These are phyloP conservation scores for Begonia peltatifolia DNA, from an alignment of 306 rosid species.

Conservation along the genomic window DNA sequence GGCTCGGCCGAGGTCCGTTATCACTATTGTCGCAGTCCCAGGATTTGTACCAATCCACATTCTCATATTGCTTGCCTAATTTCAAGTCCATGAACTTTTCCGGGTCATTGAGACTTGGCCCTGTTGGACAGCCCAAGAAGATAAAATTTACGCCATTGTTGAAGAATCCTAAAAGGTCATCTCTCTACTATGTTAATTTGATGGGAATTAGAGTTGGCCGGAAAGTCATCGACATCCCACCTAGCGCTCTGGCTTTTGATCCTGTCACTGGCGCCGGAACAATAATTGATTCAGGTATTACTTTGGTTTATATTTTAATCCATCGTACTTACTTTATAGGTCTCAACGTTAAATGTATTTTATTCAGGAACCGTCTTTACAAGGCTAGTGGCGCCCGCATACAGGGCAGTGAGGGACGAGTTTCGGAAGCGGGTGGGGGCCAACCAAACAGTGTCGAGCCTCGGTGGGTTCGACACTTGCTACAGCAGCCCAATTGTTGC, in stretches of 20 bases:
- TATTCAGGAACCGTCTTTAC: constrained; percentile 74
- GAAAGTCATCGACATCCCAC: constrained; percentile 61
- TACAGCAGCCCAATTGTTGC: constrained; percentile 42
- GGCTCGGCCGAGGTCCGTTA: constrained; percentile 86
- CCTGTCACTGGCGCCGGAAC: constrained; percentile 81
- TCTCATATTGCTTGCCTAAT: constrained; percentile 89
- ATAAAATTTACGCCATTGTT: constrained; percentile 77
- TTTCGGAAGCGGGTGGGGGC: constrained; percentile 42
- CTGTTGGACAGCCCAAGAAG: constrained; percentile 62
- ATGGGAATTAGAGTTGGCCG: constrained; percentile 60
- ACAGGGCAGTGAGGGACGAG: constrained; percentile 52
- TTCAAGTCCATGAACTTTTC: constrained; percentile 55
- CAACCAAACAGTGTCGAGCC: constrained; percentile 23
- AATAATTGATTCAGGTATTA: constrained; percentile 71
- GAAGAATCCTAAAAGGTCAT: constrained; percentile 69
- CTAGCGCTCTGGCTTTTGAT: constrained; percentile 58
- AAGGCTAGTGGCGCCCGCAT: constrained; percentile 60
- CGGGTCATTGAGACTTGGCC: constrained; percentile 85
- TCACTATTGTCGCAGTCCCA: constrained; percentile 68
- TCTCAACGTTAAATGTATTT: neutral
- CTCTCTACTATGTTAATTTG: constrained; percentile 69
- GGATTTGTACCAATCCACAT: constrained; percentile 60
- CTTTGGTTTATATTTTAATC: neutral
- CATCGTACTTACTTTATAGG: neutral
- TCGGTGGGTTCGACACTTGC: constrained; percentile 96